A percentile compares a stretch with the other conserved stretches of the same genome.
These are phyloP conservation scores for Alternaria arborescens DNA, from an alignment of 2,329 filamentous ascomycete species.

Conservation along the genomic window DNA sequence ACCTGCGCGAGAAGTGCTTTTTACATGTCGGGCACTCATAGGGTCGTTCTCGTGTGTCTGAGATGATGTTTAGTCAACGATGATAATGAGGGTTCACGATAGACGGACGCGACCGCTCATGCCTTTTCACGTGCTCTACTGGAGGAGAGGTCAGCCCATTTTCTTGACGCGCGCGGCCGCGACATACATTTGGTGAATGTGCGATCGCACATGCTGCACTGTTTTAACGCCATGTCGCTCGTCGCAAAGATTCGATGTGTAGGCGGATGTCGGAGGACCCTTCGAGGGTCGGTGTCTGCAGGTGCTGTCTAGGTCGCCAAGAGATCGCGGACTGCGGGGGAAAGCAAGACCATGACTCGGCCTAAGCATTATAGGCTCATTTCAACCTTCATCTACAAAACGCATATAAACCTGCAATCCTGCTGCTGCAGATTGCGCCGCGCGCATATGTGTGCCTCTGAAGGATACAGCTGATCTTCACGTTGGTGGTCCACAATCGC, in stretches of 20 bases:
- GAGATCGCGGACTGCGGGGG: slow-evolving; percentile 39
- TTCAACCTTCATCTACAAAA: slow-evolving; percentile 41
- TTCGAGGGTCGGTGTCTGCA: slow-evolving; percentile 25
- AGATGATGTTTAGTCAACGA: slow-evolving; percentile 28
- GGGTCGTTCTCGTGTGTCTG: slow-evolving; percentile 64
- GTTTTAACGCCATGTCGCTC: slow-evolving; percentile 48
- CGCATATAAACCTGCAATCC: slow-evolving; percentile 35
- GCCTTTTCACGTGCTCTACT: slow-evolving; percentile 62
- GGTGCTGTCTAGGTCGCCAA: slow-evolving; percentile 26
- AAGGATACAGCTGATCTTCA: slow-evolving; percentile 11
- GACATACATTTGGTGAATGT: slow-evolving; percentile 59
- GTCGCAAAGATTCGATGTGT: slow-evolving; percentile 18
- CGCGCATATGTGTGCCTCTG: slow-evolving; percentile 20
- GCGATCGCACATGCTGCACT: slow-evolving; percentile 59
- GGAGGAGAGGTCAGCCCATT: slow-evolving; percentile 12
- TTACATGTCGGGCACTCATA: slow-evolving; percentile 64
- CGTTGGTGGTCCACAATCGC: background rate
- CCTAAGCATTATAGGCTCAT: slow-evolving; percentile 37
- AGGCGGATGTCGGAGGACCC: slow-evolving; percentile 25
- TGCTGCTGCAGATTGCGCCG: slow-evolving; percentile 35
- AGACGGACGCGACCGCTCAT: slow-evolving; percentile 63
- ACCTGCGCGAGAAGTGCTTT: slow-evolving; percentile 65
- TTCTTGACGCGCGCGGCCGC: background rate
- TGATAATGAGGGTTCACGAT: background rate
- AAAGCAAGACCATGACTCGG: slow-evolving; percentile 43